Evolutionary conservation across 768 basidiomycete genomes (phyloP).

Genomic region (Pulveroboletus sp.): DNA sequence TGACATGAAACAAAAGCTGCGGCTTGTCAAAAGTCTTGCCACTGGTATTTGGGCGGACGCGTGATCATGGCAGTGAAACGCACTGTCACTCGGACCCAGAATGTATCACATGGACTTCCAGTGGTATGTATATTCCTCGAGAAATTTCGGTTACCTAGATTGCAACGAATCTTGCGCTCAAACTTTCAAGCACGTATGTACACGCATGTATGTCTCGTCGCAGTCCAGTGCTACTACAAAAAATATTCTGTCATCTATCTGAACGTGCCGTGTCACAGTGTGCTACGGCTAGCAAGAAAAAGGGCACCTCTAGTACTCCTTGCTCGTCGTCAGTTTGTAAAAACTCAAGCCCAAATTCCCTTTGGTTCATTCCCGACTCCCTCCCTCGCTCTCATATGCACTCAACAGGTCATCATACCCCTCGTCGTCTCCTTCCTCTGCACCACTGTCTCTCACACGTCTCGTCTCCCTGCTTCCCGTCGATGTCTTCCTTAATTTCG

Average conservation of each 20-base stretch:
- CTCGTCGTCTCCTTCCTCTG: constrained; percentile 73
- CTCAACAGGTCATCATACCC: constrained; percentile 74
- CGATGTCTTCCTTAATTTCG: constrained; percentile 45
- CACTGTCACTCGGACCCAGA: not conserved
- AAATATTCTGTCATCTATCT: not conserved
- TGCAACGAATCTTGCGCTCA: not conserved
- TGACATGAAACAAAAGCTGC: constrained; percentile 31
- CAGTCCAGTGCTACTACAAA: not conserved
- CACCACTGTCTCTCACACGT: constrained; percentile 53
- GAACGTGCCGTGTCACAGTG: not conserved
- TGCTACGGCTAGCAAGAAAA: constrained; percentile 1
- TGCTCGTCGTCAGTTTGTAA: not conserved
- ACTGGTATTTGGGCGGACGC: constrained; percentile 33
- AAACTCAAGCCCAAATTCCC: not conserved
- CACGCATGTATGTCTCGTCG: not conserved
- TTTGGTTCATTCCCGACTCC: constrained; percentile 24
- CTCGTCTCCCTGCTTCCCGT: constrained; percentile 36
- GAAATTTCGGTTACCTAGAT: no score
- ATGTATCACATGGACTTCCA: no score
- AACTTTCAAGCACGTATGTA: not conserved
- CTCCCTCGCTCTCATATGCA: constrained; percentile 78
- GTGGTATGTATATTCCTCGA: not conserved
- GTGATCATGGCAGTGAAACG: not conserved
- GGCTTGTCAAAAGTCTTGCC: constrained; percentile 35
- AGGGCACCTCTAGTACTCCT: not conserved